Evolutionary conservation across 75 land plant species (phyloP), one percentile per base, ranked within the genome.

Genomic region (Selaginella moellendorffii): DNA sequence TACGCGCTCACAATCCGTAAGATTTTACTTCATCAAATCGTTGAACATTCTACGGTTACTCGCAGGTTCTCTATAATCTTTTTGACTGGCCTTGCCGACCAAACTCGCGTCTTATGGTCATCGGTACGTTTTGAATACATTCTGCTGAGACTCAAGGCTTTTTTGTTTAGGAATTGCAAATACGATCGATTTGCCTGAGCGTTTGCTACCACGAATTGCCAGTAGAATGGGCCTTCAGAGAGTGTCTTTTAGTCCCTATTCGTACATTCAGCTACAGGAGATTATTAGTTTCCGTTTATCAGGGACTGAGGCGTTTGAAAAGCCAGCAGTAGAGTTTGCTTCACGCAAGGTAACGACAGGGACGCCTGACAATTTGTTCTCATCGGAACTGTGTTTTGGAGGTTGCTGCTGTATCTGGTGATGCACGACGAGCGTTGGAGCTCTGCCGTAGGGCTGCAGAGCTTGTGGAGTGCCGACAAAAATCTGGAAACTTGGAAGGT

Each of bases 291-390:
- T 81, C 27, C 96, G 96, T 1, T 78, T 93, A 20, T 68, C 68
- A 42, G 96, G 85, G 66, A 82, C 89, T 58, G 68, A 87, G 74
- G 85, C 87, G 66, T 93, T 93, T 84, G 98, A 93, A 52, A 90
- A 78, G 28, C 96, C 81, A 64, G 96, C 98, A 46, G 66, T 89
- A 36, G 98, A 93, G 71, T 93, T 89, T 79, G 98, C 96, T 53
- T 85, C 96, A 54, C 81, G 98, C 66, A 93, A 93, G 87, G 97
- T 90, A n/a, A n/a, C n/a, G n/a, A n/a, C n/a, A n/a, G n/a, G n/a
- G n/a, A n/a, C n/a, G n/a, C n/a, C n/a, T n/a, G n/a, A n/a, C n/a
- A n/a, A 36, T 36, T 36, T 36, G 46, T 36, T 5, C 14, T 36
- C 5, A 14, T 36, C 14, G 46, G 5, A 36, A 5, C 14, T 5